A percentile compares a stretch with the other conserved stretches of the same genome.
Conservation (phyloP, 1,284 basidiomycete species). For the Pisolithus thermaeus region DNA sequence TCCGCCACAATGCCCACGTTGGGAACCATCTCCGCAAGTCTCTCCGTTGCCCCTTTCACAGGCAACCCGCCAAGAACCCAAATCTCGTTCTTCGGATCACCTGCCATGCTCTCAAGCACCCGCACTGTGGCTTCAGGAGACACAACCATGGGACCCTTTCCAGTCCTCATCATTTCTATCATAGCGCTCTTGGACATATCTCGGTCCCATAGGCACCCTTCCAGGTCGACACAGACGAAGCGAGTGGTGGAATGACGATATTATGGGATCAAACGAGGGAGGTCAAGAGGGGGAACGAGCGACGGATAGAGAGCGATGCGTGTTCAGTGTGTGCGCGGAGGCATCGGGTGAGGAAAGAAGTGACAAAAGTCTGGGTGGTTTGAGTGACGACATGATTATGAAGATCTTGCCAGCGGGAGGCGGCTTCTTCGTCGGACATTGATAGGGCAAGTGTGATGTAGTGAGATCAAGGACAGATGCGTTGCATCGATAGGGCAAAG, state of each 20-base stretch:
- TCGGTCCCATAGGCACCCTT: slow-evolving; percentile 67
- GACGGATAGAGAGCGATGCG: slow-evolving; percentile 28
- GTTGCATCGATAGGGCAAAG: too few species aligned
- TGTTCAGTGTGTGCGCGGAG: slow-evolving; percentile 68
- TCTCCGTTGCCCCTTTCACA: slow-evolving; percentile 56
- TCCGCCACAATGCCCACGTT: slow-evolving; percentile 81
- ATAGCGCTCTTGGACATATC: slow-evolving; percentile 34
- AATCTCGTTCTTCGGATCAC: slow-evolving; percentile 68
- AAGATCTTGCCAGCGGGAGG: slow-evolving; percentile 78
- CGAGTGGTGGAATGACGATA: slow-evolving; percentile 61
- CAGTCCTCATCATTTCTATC: slow-evolving; percentile 31
- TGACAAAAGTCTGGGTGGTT: slow-evolving; percentile 81
- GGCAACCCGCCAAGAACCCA: slow-evolving; percentile 79
- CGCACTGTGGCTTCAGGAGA: slow-evolving; percentile 52
- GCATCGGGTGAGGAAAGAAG: slow-evolving; percentile 69
- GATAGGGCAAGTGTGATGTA: slow-evolving; percentile 48
- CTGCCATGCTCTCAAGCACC: slow-evolving; percentile 53
- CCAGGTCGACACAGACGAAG: slow-evolving; percentile 74
- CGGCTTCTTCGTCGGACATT: slow-evolving; percentile 70
- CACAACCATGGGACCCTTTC: slow-evolving; percentile 39
- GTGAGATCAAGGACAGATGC: not conserved
- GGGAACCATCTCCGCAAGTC: slow-evolving; percentile 54
- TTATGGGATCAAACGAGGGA: slow-evolving; percentile 47
- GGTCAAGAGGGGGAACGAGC: slow-evolving; percentile 46
- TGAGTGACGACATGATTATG: slow-evolving; percentile 85